Percentiles rank a stretch among this genome's conserved stretches.
phyloP scores from a whole-genome alignment of 805 yeast species.

The Limtongozyma cylindracea region DNA sequence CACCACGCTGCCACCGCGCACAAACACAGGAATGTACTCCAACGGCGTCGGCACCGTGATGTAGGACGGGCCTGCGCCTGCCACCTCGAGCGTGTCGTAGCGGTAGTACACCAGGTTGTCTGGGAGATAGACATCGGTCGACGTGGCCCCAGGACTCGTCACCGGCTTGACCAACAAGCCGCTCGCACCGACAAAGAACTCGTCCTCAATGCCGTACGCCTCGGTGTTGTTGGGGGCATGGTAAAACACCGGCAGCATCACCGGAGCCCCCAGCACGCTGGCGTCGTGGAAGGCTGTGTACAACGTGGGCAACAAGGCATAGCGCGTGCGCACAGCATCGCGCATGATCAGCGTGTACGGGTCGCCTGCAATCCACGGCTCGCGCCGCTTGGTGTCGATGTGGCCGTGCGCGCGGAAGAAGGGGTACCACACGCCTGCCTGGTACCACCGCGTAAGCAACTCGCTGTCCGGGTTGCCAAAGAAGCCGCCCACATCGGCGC shows the following conservation, averaged over 20 bases:
- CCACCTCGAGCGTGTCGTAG: neutral
- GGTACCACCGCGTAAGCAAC: slow-evolving; percentile 80
- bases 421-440: slow-evolving; percentile 88
- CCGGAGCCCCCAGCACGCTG: slow-evolving; percentile 35
- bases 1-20: slow-evolving; percentile 61
- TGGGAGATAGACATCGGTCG: slow-evolving; percentile 23
- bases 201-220: slow-evolving; percentile 45
- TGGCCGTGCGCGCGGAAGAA: slow-evolving; percentile 95
- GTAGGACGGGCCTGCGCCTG: slow-evolving; percentile 6
- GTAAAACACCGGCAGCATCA: slow-evolving; percentile 44
- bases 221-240: slow-evolving; percentile 19
- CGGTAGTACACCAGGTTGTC: slow-evolving; percentile 19
- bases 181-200: slow-evolving; percentile 50
- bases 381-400: slow-evolving; percentile 77
- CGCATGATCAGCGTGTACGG: slow-evolving; percentile 42
- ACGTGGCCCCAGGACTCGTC: slow-evolving; percentile 20
- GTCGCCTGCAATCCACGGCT: slow-evolving; percentile 72
- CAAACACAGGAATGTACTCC: slow-evolving; percentile 39
- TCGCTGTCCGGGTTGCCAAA: slow-evolving; percentile 76
- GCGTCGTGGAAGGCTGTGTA: slow-evolving; percentile 61
- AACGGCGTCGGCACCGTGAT: slow-evolving; percentile 17
- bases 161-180: slow-evolving; percentile 70
- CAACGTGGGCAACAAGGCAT: slow-evolving; percentile 48
- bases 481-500: slow-evolving; percentile 96
- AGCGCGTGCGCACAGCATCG: slow-evolving; percentile 51